These are phyloP conservation scores for Daldinia childiae DNA, from an alignment of 495 filamentous ascomycete species.

Conservation along the genomic window DNA sequence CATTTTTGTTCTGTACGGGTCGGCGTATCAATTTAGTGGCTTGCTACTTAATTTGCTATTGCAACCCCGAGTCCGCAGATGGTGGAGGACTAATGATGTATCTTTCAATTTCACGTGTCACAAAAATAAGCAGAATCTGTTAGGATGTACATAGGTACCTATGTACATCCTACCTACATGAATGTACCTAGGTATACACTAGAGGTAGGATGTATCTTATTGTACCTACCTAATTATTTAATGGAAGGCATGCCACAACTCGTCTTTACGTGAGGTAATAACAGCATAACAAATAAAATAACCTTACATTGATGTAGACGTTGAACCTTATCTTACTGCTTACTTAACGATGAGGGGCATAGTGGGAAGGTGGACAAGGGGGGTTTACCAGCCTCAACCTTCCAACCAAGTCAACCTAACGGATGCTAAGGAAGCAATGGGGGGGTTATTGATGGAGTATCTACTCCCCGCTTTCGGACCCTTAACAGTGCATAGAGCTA, in stretches of 20 bases:
- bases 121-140: too few relatives aligned
- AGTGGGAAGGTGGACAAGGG: not conserved
- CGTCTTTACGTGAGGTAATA: constrained; percentile 7
- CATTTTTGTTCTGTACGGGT: not conserved
- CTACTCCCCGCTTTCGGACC: constrained; percentile 48
- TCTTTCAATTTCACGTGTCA: too few relatives aligned
- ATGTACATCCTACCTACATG: too few relatives aligned
- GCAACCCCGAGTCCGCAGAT: constrained; percentile 26
- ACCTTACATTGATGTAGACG: not conserved
- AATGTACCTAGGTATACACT: not conserved
- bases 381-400: not conserved
- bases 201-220: not conserved
- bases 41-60: constrained; percentile 11
- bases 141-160: too few relatives aligned
- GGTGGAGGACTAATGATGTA: not conserved
- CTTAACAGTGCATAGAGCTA: constrained; percentile 15
- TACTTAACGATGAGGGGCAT: constrained; percentile 10
- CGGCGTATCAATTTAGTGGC: constrained; percentile 28
- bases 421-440: constrained; percentile 5
- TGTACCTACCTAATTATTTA: constrained; percentile 16
- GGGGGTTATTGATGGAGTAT: constrained; percentile 19
- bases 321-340: constrained; percentile 10
- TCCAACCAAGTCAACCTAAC: not conserved
- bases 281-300: not conserved
- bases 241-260: constrained; percentile 6